These are phyloP conservation scores for Aristolochia fimbriata DNA, from an alignment of 164 flowering plant genomes.

Conservation along the genomic window DNA sequence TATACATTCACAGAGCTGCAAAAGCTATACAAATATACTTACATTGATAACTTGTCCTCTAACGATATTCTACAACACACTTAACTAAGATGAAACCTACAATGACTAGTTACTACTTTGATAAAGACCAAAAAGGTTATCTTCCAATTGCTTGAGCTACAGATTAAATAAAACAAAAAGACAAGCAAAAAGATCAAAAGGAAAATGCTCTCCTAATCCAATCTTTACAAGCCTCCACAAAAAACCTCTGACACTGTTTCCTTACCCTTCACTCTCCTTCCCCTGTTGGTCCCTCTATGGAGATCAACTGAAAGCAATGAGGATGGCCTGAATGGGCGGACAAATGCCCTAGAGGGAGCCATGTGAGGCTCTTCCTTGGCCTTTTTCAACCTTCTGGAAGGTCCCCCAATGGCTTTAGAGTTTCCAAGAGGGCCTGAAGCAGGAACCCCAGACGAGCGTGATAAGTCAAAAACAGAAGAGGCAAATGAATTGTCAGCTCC, in stretches of 20 bases:
- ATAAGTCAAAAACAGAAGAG: conserved; percentile 33
- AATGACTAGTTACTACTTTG: too few species aligned
- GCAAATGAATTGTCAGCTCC: conserved; percentile 41
- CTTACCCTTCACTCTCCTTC: conserved; percentile 28
- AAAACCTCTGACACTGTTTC: conserved; percentile 38
- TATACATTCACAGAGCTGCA: too few species aligned
- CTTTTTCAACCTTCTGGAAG: conserved; percentile 34
- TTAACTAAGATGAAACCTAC: too few species aligned
- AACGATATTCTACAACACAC: too few species aligned
- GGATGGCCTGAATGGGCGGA: conserved; percentile 39
- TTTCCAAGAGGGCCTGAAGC: conserved; percentile 25
- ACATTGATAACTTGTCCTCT: too few species aligned
- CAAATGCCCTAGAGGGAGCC: conserved; percentile 37
- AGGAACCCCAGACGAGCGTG: conserved; percentile 27
- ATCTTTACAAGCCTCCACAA: conserved; percentile 18
- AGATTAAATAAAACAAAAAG: too few species aligned
- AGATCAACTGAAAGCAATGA: conserved; percentile 37
- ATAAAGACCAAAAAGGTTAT: too few species aligned
- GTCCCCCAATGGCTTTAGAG: conserved; percentile 18
- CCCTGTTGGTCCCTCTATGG: conserved; percentile 3
- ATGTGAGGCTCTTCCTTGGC: conserved; percentile 27
- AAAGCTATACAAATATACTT: too few species aligned
- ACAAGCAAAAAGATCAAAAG: too few species aligned
- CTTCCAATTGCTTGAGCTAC: too few species aligned
- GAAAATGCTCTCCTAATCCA: too few species aligned